phyloP scores from a whole-genome alignment of 768 basidiomycete species.

The Pholiota molesta region DNA sequence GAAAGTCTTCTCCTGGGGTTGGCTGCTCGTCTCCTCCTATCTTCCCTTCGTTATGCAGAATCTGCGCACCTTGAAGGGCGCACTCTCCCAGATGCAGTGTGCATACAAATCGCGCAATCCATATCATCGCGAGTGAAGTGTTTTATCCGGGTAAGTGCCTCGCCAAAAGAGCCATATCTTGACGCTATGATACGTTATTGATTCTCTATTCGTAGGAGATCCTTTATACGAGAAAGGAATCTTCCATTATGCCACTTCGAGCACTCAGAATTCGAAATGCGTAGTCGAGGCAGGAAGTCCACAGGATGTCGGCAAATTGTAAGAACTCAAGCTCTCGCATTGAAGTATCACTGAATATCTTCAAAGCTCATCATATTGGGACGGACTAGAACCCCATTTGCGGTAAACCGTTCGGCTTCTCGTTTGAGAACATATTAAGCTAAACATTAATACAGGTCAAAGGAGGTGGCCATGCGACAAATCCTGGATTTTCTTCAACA shows the following conservation, averaged over 20 bases:
- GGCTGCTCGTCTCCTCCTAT: background rate
- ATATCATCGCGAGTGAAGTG: slow-evolving; percentile 7
- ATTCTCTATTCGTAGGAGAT: slow-evolving; percentile 17
- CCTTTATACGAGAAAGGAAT: slow-evolving; percentile 43
- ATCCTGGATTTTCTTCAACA: slow-evolving; percentile 63
- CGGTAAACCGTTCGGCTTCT: slow-evolving; percentile 2
- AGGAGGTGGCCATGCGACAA: slow-evolving; percentile 58
- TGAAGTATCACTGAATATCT: background rate
- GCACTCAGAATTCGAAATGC: slow-evolving; percentile 15
- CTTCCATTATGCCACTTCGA: slow-evolving; percentile 46
- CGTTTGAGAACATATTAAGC: background rate
- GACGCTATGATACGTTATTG: background rate
- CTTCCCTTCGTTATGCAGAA: background rate
- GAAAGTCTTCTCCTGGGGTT: background rate
- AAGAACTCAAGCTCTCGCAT: background rate
- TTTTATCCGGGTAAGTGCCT: slow-evolving; percentile 11
- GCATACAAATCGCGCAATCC: background rate
- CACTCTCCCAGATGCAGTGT: background rate
- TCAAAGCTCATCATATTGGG: slow-evolving; percentile 17
- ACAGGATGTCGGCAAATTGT: slow-evolving; percentile 14
- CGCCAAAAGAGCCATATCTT: background rate
- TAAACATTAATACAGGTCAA: slow-evolving; percentile 44
- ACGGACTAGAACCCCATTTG: slow-evolving; percentile 16
- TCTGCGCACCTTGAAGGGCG: too few species aligned
- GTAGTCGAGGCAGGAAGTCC: slow-evolving; percentile 14